Conservation (phyloP, 768 basidiomycete species). For the Amanita inopinata region DNA sequence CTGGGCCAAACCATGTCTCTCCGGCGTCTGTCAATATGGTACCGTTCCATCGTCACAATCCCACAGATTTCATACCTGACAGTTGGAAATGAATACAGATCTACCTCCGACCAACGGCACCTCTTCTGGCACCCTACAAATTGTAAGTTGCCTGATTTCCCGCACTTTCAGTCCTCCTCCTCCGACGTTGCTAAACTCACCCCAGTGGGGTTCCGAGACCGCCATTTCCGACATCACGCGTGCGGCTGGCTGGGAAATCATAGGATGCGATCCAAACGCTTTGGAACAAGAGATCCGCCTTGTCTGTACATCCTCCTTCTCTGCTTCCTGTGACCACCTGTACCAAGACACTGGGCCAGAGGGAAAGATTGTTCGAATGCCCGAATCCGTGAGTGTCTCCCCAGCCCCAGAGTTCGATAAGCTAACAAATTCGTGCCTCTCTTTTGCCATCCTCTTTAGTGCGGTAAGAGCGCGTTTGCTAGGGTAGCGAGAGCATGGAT, state of each 20-base stretch:
- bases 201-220: conserved; percentile 26
- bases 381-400: conserved; percentile 32
- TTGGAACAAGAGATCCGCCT: conserved; percentile 37
- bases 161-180: background rate
- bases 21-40: conserved; percentile 32
- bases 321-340: conserved; percentile 29
- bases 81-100: too few relatives aligned
- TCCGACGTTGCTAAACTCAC: background rate
- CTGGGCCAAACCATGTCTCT: conserved; percentile 31
- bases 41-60: background rate
- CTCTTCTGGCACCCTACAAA: conserved; percentile 29
- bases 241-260: conserved; percentile 45
- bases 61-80: background rate
- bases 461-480: conserved; percentile 30
- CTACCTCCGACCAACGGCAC: conserved; percentile 20
- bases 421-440: too few relatives aligned
- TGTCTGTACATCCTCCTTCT: conserved; percentile 28
- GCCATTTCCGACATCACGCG: conserved; percentile 34
- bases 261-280: conserved; percentile 32
- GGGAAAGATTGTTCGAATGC: conserved; percentile 44
- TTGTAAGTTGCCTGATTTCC: conserved; percentile 19
- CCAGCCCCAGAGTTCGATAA: too few relatives aligned
- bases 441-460: too few relatives aligned
- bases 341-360: conserved; percentile 27
- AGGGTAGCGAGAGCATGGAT: conserved; percentile 32